Base-by-base conservation (phyloP, 2,329 filamentous ascomycete genomes). In the Metarhizium sp. region DNA sequence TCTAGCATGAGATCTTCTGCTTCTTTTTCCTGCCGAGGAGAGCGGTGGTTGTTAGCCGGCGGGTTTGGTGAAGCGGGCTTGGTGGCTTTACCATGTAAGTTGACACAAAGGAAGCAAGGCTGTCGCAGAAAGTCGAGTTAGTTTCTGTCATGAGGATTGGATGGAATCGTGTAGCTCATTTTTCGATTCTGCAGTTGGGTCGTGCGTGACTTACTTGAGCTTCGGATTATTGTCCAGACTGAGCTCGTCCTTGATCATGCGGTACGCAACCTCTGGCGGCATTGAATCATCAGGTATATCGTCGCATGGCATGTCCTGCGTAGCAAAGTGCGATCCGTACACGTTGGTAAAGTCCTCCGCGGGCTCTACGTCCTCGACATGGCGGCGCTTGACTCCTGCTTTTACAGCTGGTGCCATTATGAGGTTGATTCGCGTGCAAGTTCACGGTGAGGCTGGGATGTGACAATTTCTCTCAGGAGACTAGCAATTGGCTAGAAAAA, bases 221-320 rank as follows among this genome's bases (percentile, higher is more conserved):
- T 91, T 92, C 7, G 91, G 90, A 63, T 92, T 95, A 55, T 91
- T 91, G 68, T 97, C 92, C 53, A 96, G 77, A 60, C 88, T 94
- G 61, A 96, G 78, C 67, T 96, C 90, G 69, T 96, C 92, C 77
- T 90, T 92, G 78, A 96, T 96, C 88, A 96, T 88, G 51, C 91
- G 86, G 71, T 96, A 96, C 16, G 92, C 92, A 53, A 96, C 82
- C 62, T 95, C 88, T 63, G 82, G 85, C 48, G 92, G 92, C 92
- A 96, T 96, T 73, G 95, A 89, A 18, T 73, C 66, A 64, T 96
- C 90, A 1, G 92, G 91, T 83, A 97, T 96, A 74, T 91, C 87
- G 66, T 88, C 78, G 66, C 80, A 82, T 30, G 92, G 91, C 46
- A 97, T 78, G 65, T 95, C 90, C 66, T 87, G 76, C 34, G 82